Evolutionary conservation across 345 rosid species (phyloP).

Genomic region (Camelina hispida): DNA sequence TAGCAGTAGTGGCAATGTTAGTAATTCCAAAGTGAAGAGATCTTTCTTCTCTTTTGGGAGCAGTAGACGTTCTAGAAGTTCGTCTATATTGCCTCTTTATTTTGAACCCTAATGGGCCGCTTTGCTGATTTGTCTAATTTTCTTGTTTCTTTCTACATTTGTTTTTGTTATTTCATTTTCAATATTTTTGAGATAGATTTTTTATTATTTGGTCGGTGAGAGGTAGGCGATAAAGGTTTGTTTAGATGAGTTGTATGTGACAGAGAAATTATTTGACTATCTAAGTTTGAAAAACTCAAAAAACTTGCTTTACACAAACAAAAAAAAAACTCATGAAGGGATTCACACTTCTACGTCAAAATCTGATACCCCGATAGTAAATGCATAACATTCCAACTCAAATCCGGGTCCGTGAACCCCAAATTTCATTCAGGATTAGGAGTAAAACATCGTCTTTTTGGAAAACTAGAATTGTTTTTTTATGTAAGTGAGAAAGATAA

Average conservation of each 20-base stretch:
- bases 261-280: no score
- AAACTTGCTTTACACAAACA: no score
- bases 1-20: slow-evolving; percentile 38
- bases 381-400: neutral
- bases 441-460: no score
- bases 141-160: slow-evolving; percentile 13
- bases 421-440: no score
- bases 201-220: no score
- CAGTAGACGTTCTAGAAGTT: slow-evolving; percentile 68
- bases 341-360: neutral
- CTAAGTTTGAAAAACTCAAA: no score
- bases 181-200: neutral
- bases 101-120: slow-evolving; percentile 52
- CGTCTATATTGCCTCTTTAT: slow-evolving; percentile 67
- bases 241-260: no score
- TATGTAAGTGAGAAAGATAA: no score
- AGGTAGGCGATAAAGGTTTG: no score
- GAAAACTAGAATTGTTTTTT: no score
- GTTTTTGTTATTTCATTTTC: neutral
- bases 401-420: no score
- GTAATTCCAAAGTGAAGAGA: slow-evolving; percentile 53
- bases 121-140: neutral
- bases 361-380: neutral
- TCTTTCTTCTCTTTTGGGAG: slow-evolving; percentile 78
- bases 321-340: neutral